Base-by-base conservation (phyloP, 495 filamentous ascomycete genomes). In the Polyplosphaeria fusca region DNA sequence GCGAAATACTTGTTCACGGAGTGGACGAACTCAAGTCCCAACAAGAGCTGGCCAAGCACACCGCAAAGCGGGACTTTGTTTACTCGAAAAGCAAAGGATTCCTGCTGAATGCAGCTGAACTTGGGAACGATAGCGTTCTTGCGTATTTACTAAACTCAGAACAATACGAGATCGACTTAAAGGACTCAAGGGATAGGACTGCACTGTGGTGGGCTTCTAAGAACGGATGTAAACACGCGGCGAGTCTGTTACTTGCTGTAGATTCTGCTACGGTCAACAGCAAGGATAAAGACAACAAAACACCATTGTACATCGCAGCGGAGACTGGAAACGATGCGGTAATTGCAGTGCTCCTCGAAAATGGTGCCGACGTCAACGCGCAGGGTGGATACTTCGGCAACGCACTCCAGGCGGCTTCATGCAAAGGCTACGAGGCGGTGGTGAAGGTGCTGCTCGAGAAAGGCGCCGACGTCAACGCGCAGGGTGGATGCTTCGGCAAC, bases 151-250 rank as follows among this genome's bases (percentile, higher is more conserved):
- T 66, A 16, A 52, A 63, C 38, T 44, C 44, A 26, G 54, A 46
- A 37, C 5, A n/a, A 18, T 40, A 40, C 20, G 55, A 59, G 19
- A 23, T 59, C 48, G 23, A 59, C n/a, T 35, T n/a, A 35, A 35
- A 35, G 30, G 30, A 35, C 30, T 35, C 30, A 9, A 35, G 7
- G 61, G 56, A 23, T 35, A 55, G 54, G 54, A 62, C 70, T 13
- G 54, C 73, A 1, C 60, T 71, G 25, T 69, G 20, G n/a, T 63
- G 23, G 48, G 69, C 30, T 35, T 35, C 30, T 35, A 35, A 35
- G 30, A 35, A 35, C n/a, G 30, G 30, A 35, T 35, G 30, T 35
- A n/a, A 9, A n/a, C 9, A 35, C 30, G 30, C 30, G n/a, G 30
- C n/a, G 30, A 7, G n/a, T 35, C n/a, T n/a, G n/a, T 35, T 35